Base-by-base conservation (phyloP, 345 rosid genomes). In the Chamaenerion angustifolium region DNA sequence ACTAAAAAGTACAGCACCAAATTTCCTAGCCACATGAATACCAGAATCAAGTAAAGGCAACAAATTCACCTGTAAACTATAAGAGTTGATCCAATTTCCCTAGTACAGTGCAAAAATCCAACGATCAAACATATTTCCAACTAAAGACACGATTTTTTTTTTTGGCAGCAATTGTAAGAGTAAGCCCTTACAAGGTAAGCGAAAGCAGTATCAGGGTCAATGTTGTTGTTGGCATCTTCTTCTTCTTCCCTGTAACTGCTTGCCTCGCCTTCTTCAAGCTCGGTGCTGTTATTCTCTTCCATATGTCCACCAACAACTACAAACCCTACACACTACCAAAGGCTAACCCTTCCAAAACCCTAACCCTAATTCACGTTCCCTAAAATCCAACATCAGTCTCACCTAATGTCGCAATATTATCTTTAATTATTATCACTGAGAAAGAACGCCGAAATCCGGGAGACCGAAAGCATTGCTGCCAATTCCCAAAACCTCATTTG, bases 181-280 rank as follows among this genome's bases (percentile, higher is more conserved):
- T 48, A 50, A 59, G 63, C 54, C 51, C 95, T 78, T 74, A 86
- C 95, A 66, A 83, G 70, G 80, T 83, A 83, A 50, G 89, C 78
- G 62, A 83, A 70, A 66, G 65, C 71, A 66, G 64, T 65, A 55
- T 78, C 86, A 54, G 72, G 77, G 74, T 82, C 83, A 60, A 73
- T 55, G 64, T 68, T 46, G 58, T 45, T 54, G 25, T 16, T 25
- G 40, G 51, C 64, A 56, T 64, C 68, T 48, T 55, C 66, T 56
- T 55, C 66, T 56, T 59, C 73, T 55, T 51, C 65, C 46, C 51
- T 27, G 62, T 64, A 58, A 73, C 48, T 63, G 51, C 55, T 54
- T 59, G 84, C 69, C 62, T 87, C 87, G 49, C 89, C 94, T 77
- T 85, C 92, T 72, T 83, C 89, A 56, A 79, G 75, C 61, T 76